A percentile compares a stretch with the other conserved stretches of the same genome.
Conservation (phyloP, 306 rosid genomes). For the Hylodesmum podocarpum region DNA sequence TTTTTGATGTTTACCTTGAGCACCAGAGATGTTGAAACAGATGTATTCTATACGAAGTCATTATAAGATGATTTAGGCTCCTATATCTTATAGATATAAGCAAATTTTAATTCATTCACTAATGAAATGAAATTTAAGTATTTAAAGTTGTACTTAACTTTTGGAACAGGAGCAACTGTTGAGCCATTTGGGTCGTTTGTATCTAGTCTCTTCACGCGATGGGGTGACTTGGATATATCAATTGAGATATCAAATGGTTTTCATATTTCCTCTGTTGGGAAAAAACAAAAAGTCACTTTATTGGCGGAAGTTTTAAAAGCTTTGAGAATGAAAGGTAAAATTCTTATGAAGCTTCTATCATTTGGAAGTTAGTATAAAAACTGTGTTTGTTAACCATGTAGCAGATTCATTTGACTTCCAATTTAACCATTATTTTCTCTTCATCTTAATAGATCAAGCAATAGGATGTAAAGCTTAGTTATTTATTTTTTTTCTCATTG, state of each 20-base stretch:
- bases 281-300: conserved; percentile 53
- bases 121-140: conserved; percentile 13
- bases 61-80: not conserved
- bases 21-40: conserved; percentile 12
- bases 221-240: conserved; percentile 95
- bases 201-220: conserved; percentile 69
- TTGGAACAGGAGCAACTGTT: conserved; percentile 79
- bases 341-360: conserved; percentile 27
- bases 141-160: conserved; percentile 23
- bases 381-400: conserved; percentile 8
- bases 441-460: not conserved
- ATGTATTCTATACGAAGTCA: conserved; percentile 4
- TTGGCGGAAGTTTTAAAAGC: conserved; percentile 53
- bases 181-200: conserved; percentile 97
- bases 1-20: conserved; percentile 1
- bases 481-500: not conserved
- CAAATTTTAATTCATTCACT: not conserved
- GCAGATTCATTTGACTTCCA: conserved; percentile 5
- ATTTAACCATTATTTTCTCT: not conserved
- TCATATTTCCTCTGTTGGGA: conserved; percentile 58
- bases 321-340: conserved; percentile 61
- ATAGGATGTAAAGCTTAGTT: not conserved
- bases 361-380: conserved; percentile 6
- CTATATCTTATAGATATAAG: not conserved
- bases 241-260: conserved; percentile 65